Evolutionary conservation across 2,329 filamentous ascomycete species (phyloP).

Genomic region (Tolypocladium tropicale): DNA sequence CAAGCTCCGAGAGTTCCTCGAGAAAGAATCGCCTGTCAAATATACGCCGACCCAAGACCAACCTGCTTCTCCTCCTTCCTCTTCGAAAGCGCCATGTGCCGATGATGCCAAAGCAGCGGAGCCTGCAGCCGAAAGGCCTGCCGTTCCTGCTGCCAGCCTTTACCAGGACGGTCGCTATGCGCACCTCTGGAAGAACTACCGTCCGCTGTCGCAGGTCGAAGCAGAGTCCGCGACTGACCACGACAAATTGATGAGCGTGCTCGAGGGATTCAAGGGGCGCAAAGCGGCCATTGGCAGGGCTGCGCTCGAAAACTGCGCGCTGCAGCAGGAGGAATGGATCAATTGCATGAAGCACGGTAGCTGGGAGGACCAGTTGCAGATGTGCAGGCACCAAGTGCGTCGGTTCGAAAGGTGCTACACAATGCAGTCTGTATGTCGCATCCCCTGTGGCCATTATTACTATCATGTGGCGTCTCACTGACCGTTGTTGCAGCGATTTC

Average conservation of each 20-base stretch:
- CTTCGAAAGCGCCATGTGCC: conserved; percentile 5
- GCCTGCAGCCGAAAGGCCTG: conserved; percentile 7
- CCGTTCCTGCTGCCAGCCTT: conserved; percentile 39
- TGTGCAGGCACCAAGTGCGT: conserved; percentile 71
- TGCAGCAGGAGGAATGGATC: conserved; percentile 75
- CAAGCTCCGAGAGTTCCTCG: conserved; percentile 72
- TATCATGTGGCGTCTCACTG: not conserved
- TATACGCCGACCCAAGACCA: conserved; percentile 32
- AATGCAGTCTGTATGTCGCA: conserved; percentile 61
- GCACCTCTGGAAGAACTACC: conserved; percentile 88
- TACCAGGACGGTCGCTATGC: conserved; percentile 59
- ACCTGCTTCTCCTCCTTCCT: conserved; percentile 4
- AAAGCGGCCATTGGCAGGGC: conserved; percentile 67
- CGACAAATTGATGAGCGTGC: conserved; percentile 69
- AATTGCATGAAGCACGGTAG: conserved; percentile 70
- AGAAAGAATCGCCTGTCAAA: conserved; percentile 70
- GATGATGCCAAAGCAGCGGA: conserved; percentile 8
- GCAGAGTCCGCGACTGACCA: conserved; percentile 61
- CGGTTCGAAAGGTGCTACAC: conserved; percentile 80
- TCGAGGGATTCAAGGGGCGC: conserved; percentile 76
- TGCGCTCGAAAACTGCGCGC: conserved; percentile 85
- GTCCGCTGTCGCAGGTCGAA: conserved; percentile 60
- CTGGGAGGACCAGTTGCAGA: conserved; percentile 57
- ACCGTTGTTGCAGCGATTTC: conserved; percentile 51
- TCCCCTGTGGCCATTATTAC: not conserved